Evolutionary conservation across 2,329 filamentous ascomycete species (phyloP).

Genomic region (Exophiala alcalophila): DNA sequence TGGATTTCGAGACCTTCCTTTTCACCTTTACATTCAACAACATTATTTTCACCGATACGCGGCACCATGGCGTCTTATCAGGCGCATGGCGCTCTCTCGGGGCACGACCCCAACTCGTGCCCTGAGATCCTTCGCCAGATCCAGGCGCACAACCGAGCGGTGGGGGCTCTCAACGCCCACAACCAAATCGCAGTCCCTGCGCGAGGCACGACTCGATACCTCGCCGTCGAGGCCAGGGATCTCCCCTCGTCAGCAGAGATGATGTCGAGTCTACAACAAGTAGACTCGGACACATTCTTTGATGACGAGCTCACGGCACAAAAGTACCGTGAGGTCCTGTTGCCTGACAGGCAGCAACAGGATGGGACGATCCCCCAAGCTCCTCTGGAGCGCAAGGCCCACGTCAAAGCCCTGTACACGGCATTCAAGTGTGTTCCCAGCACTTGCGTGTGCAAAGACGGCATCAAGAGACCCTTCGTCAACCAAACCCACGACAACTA

Average conservation of each 20-base stretch:
- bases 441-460: constrained; percentile 33
- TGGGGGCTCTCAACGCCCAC: neutral
- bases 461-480: constrained; percentile 36
- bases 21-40: neutral
- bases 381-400: constrained; percentile 25
- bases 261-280: constrained; percentile 1
- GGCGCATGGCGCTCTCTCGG: neutral
- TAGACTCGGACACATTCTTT: constrained; percentile 12
- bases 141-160: constrained; percentile 1
- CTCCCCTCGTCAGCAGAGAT: constrained; percentile 7
- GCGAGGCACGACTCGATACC: constrained; percentile 8
- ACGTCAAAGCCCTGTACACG: constrained; percentile 34
- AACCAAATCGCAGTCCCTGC: neutral
- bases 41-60: too few species aligned
- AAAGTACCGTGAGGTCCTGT: constrained; percentile 19
- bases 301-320: constrained; percentile 9
- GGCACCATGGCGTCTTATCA: constrained; percentile 4
- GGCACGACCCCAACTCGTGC: constrained; percentile 7
- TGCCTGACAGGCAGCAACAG: constrained; percentile 1
- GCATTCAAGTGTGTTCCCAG: constrained; percentile 35
- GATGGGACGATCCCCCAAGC: constrained; percentile 34
- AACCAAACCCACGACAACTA: constrained; percentile 29
- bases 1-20: neutral
- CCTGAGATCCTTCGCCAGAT: constrained; percentile 1
- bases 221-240: constrained; percentile 1